Evolutionary conservation across 148 eudicot species (phyloP), one percentile per base, ranked within the genome.

Genomic region (Rhododendron williamsianum): DNA sequence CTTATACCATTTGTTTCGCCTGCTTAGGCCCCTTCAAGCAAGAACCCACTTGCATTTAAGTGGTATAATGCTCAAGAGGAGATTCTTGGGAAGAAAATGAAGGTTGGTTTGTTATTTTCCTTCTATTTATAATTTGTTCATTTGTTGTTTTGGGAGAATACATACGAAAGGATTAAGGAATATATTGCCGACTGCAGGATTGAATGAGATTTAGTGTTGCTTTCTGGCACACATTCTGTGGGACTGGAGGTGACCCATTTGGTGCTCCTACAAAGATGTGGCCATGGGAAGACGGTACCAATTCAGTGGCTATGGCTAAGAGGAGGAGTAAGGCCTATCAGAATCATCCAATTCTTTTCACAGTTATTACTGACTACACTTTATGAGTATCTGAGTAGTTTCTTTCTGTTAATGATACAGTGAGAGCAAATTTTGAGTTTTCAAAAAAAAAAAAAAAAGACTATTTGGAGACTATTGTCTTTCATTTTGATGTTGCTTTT

Each of bases 271-370:
- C 99, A 30, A 95, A 97, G 91, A 56, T 72, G 87, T 97, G 99
- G 98, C 99, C 98, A 58, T 97, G 99, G 99, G 99, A 97, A 91
- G 99, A 97, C 89, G 98, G 99, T 60, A 93, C 99, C 72, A 97
- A 97, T 89, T 95, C 98, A 25, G 35, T 97, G 82, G 91, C 87
- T 82, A 97, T 97, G 98, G 99, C 99, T 38, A 97, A 97, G 90
- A 92, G 94, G 87, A 93, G 99, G 91, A 93, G 99, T 97, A 92
- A 90, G 96, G 54, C 88, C 18, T 72, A 48, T 74, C 23, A 25
- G 51, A 78, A 35, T 48, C 38, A 21, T 9, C 12, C 4, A 80
- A 45, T 25, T 41, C 30, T 79, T 16, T n/a, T 73, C 12, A 4
- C 49, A 74, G 3, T 35, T 41, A 16, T 12, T 1, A 6, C 13